These are phyloP conservation scores for Pleurotus citrinopileatus DNA, from an alignment of 768 basidiomycete species.

Conservation along the genomic window DNA sequence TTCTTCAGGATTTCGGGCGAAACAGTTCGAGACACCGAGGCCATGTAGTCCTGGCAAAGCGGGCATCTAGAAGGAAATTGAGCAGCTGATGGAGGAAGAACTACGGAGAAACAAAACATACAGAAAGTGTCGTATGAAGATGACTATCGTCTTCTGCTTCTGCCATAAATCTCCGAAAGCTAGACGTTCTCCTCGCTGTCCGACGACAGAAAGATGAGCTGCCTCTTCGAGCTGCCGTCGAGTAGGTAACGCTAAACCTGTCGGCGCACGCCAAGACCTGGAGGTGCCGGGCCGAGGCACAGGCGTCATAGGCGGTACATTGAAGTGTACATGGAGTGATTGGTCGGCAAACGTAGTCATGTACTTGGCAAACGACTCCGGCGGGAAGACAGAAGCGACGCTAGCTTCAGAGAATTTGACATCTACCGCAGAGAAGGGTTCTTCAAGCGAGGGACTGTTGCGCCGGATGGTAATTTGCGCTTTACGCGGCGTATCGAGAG, in stretches of 20 bases:
- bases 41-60: conserved; percentile 69
- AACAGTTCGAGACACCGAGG: conserved; percentile 50
- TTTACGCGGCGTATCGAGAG: background rate
- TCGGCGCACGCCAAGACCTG: background rate
- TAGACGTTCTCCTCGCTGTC: conserved; percentile 50
- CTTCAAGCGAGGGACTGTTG: conserved; percentile 2
- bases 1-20: conserved; percentile 43
- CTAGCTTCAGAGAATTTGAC: conserved; percentile 1
- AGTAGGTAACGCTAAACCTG: conserved; percentile 3
- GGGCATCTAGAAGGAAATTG: conserved; percentile 35
- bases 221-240: conserved; percentile 27
- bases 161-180: conserved; percentile 53
- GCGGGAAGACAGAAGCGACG: background rate
- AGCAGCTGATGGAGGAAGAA: background rate
- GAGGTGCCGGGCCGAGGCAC: conserved; percentile 3
- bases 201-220: conserved; percentile 44
- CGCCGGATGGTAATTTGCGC: conserved; percentile 2
- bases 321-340: conserved; percentile 7
- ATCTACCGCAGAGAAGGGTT: background rate
- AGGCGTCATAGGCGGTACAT: background rate
- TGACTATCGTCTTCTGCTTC: conserved; percentile 51
- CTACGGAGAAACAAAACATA: conserved; percentile 3
- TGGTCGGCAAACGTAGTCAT: conserved; percentile 7
- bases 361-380: conserved; percentile 4
- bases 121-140: conserved; percentile 72